Evolutionary conservation across 768 basidiomycete species (phyloP), one percentile per base, ranked within the genome.

Genomic region (Russula brevipes): DNA sequence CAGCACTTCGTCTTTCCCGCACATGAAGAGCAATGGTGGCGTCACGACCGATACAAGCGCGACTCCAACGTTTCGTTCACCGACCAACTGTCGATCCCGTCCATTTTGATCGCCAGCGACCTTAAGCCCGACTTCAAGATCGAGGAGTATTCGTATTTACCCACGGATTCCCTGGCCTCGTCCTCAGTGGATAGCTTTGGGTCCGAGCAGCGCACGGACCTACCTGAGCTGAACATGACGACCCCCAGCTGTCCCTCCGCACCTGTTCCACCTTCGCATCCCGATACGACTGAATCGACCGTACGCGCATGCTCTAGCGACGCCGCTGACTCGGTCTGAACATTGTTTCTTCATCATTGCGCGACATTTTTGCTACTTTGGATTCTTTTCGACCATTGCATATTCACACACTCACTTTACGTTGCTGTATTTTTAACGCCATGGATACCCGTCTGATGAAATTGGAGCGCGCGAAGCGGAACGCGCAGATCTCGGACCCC

Each of bases 11-110:
- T 63, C 61, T 16, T 50, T 47, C 54, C 35, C 44, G 30, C 36
- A 54, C 17, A 38, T 58, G 51, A 45, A 42, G 6, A 39, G 24
- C 24, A 64, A 54, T 45, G 50, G 51, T 30, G 56, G 56, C 7
- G 52, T 59, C 31, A 47, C 30, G 30, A 14, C 51, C 16, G 63
- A 44, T n/a, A 16, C 38, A 53, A 30, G 31, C 30, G 57, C n/a
- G 54, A 60, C 46, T 64, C 58, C 0, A 41, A 19, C 10, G 4
- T 39, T 35, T 64, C 58, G 0, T n/a, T 64, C 6, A 54, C 57
- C 53, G 58, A 64, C 44, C 52, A 42, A 46, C 58, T 64, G 12
- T 64, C 63, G 16, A 55, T 61, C 17, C 54, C 58, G 17, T 64
- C 58, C 5, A 64, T 60, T 33, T 59, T 53, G 31, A 17, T 55